Percentiles rank a stretch among this genome's conserved stretches.
Evolutionary conservation across 805 yeast species (phyloP).

Genomic region (Candida hungchunana): DNA sequence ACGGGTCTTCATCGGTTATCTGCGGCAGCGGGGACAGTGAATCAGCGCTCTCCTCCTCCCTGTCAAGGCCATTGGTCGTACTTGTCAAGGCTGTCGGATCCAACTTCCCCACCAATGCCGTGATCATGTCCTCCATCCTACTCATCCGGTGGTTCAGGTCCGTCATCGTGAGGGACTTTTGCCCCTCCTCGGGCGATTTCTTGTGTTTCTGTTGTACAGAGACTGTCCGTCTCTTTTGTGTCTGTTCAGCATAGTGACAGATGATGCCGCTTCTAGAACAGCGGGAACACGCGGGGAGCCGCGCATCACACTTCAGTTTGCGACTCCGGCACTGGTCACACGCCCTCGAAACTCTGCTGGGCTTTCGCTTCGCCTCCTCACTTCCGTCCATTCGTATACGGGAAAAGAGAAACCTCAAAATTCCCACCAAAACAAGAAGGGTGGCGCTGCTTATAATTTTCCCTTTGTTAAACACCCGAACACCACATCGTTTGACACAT

Average conservation of each 20-base stretch:
- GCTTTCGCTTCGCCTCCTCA: no score
- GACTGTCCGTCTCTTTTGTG: slow-evolving; percentile 4
- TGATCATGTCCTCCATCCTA: slow-evolving; percentile 32
- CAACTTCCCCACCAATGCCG: slow-evolving; percentile 24
- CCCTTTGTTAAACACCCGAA: no score
- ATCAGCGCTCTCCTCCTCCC: slow-evolving; percentile 1
- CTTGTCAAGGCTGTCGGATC: slow-evolving; percentile 6
- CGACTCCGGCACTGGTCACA: slow-evolving; percentile 56
- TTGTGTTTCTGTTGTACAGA: neutral
- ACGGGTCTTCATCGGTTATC: neutral
- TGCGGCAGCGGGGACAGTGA: neutral
- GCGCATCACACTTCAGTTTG: slow-evolving; percentile 76
- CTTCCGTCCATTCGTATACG: no score
- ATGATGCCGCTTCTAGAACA: slow-evolving; percentile 69
- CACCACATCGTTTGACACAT: no score
- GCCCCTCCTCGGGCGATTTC: neutral
- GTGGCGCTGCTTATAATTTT: no score
- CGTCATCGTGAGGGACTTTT: slow-evolving; percentile 1
- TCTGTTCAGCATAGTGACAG: slow-evolving; percentile 5
- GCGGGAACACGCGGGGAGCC: slow-evolving; percentile 67
- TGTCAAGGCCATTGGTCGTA: neutral
- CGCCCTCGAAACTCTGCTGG: slow-evolving; percentile 37
- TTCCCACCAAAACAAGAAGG: no score
- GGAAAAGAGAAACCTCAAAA: no score
- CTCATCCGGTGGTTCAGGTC: slow-evolving; percentile 28